Base-by-base conservation (phyloP, 768 basidiomycete species). In the Jaapia argillacea region DNA sequence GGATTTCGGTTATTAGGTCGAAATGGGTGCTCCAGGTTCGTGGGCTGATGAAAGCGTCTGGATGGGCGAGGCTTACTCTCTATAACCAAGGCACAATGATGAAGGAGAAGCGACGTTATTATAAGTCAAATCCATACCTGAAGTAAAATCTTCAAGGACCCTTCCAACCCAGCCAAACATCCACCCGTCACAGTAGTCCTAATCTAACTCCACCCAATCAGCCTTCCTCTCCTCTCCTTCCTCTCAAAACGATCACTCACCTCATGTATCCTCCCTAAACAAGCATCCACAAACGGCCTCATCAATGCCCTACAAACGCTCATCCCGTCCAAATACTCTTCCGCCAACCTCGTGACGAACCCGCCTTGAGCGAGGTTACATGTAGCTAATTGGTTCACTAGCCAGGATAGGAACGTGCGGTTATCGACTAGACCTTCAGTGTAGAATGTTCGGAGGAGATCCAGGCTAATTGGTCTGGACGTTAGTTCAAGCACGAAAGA, bases 331-430 rank as follows among this genome's bases (percentile, higher is more conserved):
- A 87, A 60, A 57, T 89, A 90, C 57, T 89, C 86, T 51, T 90
- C 84, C 4, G 73, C 76, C n/a, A 91, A 63, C 40, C 81, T 73
- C 22, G 73, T 75, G 10, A 89, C 62, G 54, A 91, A 89, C 3
- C 79, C 81, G 12, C 77, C 75, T 62, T 91, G 87, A 2, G 88
- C 86, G 22, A 89, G 71, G 56, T 89, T 90, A 54, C 81, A 87
- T 3, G 66, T 68, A n/a, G 59, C 55, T 74, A 85, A 78, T 54
- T 88, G 85, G 45, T 83, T 77, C 16, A 85, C 79, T 21, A 90
- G 65, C 87, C 87, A 90, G 12, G 70, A 62, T 5, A 90, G 70
- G 59, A 89, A 87, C 0, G 83, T 80, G 28, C 72, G 71, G 51
- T 79, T 79, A 51, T 91, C 87, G 12, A 91, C 81, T 13, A 91